phyloP scores from a whole-genome alignment of 768 basidiomycete genomes.

The Amanita thiersii region DNA sequence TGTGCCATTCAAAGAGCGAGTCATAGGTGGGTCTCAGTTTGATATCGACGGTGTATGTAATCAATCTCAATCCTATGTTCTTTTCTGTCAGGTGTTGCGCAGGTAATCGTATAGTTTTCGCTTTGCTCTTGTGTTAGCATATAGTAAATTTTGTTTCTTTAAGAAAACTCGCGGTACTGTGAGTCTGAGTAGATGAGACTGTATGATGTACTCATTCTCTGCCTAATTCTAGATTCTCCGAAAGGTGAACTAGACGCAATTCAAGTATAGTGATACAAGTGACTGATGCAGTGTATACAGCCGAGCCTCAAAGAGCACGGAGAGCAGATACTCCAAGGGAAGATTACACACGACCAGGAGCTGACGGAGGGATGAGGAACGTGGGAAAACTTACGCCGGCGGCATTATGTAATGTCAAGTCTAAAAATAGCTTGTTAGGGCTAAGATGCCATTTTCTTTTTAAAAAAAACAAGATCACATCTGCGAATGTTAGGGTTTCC shows the following conservation, averaged over 20 bases:
- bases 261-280: neutral
- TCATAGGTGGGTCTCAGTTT: slow-evolving; percentile 34
- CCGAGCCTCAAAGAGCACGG: slow-evolving; percentile 44
- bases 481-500: too few relatives aligned
- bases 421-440: neutral
- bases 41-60: slow-evolving; percentile 3
- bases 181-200: too few relatives aligned
- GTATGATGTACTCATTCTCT: neutral
- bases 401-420: neutral
- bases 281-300: slow-evolving; percentile 11
- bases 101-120: slow-evolving; percentile 15
- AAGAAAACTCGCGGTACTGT: slow-evolving; percentile 39
- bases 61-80: too few relatives aligned
- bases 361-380: neutral
- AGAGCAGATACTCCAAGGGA: slow-evolving; percentile 43
- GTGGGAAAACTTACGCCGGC: neutral
- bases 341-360: slow-evolving; percentile 27
- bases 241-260: slow-evolving; percentile 20
- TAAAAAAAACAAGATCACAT: too few relatives aligned
- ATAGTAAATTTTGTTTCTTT: neutral
- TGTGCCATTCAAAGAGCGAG: slow-evolving; percentile 51
- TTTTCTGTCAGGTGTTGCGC: slow-evolving; percentile 26
- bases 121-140: neutral
- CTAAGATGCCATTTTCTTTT: too few relatives aligned
- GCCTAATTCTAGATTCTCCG: slow-evolving; percentile 17